These are phyloP conservation scores for Debaryomycetaceae sp. DNA, from an alignment of 1,139 yeast genomes.

Conservation along the genomic window DNA sequence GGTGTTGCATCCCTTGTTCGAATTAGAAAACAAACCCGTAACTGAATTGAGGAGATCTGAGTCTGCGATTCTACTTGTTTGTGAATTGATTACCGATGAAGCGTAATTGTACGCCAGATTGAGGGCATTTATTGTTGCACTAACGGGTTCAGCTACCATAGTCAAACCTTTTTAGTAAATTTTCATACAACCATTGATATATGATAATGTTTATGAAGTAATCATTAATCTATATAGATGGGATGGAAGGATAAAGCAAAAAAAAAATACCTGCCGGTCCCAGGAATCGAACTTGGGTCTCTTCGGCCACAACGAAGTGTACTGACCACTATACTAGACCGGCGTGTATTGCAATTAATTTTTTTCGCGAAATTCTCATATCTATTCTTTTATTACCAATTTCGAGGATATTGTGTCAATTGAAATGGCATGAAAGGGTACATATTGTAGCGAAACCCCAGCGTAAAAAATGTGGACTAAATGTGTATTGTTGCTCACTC, in stretches of 20 bases:
- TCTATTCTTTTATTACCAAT: no score
- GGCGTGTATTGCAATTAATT: constrained; percentile 14
- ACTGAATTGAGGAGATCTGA: constrained; percentile 10
- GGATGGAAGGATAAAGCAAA: not conserved
- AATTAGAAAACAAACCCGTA: not conserved
- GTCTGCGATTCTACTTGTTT: constrained; percentile 20
- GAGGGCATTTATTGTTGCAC: constrained; percentile 34
- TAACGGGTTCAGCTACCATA: constrained; percentile 50
- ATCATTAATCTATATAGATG: not conserved
- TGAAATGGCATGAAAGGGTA: no score
- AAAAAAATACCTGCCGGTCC: constrained; percentile 34
- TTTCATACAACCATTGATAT: no score
- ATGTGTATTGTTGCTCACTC: no score
- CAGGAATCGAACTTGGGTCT: constrained; percentile 48
- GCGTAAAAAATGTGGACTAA: no score
- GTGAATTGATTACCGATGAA: constrained; percentile 21
- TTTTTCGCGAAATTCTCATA: not conserved
- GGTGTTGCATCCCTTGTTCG: not conserved
- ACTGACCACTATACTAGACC: constrained; percentile 46
- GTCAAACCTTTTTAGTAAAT: no score
- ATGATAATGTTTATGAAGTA: no score
- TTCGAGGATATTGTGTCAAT: no score
- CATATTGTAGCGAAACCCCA: no score
- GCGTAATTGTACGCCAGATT: constrained; percentile 23
- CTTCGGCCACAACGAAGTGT: constrained; percentile 47